Conservation (phyloP, 176 grass and related monocot genomes). For the Aegilops bicornis region DNA sequence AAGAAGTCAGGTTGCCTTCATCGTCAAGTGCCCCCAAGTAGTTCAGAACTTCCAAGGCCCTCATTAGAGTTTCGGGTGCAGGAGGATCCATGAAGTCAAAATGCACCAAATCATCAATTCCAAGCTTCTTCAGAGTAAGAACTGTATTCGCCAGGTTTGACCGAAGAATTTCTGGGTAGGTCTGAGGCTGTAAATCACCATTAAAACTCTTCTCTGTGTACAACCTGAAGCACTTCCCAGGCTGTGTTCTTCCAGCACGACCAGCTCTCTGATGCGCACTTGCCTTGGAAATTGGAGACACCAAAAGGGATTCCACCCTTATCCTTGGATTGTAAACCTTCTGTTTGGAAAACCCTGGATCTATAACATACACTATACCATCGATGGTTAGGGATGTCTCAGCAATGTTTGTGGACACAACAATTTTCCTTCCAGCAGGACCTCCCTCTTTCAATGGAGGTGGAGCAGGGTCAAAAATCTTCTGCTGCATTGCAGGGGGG, state of each 20-base stretch:
- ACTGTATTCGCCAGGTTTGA: conserved; percentile 96
- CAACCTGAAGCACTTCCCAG: conserved; percentile 94
- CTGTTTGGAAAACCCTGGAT: conserved; percentile 97
- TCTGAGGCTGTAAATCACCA: conserved; percentile 89
- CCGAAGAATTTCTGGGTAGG: conserved; percentile 95
- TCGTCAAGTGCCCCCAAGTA: conserved; percentile 84
- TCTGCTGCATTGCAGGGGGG: conserved; percentile 81
- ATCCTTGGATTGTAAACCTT: conserved; percentile 95
- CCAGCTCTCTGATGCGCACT: conserved; percentile 94
- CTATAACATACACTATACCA: conserved; percentile 96
- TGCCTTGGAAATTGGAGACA: conserved; percentile 98
- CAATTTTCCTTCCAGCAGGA: conserved; percentile 92
- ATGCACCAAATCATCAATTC: conserved; percentile 99
- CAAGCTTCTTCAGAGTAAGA: conserved; percentile 92
- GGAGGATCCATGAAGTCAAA: conserved; percentile 99
- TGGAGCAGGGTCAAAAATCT: conserved; percentile 94
- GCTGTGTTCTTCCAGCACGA: conserved; percentile 91
- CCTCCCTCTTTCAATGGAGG: conserved; percentile 67
- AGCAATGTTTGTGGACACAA: conserved; percentile 94
- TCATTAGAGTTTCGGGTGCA: conserved; percentile 92
- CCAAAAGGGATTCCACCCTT: conserved; percentile 83
- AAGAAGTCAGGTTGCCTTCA: conserved; percentile 79
- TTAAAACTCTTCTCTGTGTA: conserved; percentile 97
- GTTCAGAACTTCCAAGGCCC: conserved; percentile 91
- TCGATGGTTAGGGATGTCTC: conserved; percentile 98